Base-by-base conservation (phyloP, 768 basidiomycete genomes). In the Guyanaporus albipodus region DNA sequence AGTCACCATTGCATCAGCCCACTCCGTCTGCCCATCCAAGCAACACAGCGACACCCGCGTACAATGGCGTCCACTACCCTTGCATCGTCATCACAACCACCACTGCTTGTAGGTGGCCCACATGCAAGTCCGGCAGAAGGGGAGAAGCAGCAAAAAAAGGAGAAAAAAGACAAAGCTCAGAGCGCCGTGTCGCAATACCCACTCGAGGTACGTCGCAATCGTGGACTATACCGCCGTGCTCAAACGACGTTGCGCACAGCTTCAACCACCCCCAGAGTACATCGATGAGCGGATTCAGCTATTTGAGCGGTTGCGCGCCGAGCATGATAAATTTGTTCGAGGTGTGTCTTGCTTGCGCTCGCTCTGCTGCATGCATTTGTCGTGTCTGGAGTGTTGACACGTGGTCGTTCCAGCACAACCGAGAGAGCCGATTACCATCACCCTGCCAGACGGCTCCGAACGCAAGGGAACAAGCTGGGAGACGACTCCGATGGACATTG, bases 381-480 rank as follows among this genome's bases (percentile, higher is more conserved):
- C 12, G 11, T n/a, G 3, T 21, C 15, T 3, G 19, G 11, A 11
- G 33, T 39, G 6, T 19, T 33, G 28, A 51, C 33, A 38, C 24
- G n/a, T 38, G 24, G 14, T 34, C 9, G 9, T 17, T 23, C 17
- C 41, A 58, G 87, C 74, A 1, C 88, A 95, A 73, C 84, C 90
- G 7, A 80, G 91, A 31, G 81, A 87, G 53, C 82, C 86, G 38
- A 95, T 98, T 57, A 74, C 71, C 3, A 72, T 99, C 60, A 92
- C 89, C 4, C 67, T 99, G 53, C 86, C 82, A 6, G 90, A 97
- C 73, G 92, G 94, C 14, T 82, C 86, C 7, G 77, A 85, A 57
- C 80, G 89, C 42, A 80, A 87, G 50, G 95, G 81, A 17, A 91
- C 73, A 49, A 86, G 89, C 66, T 99, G 91, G 91, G 90, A 96